Conservation (phyloP, 306 rosid species). For the Fragaria vesca region DNA sequence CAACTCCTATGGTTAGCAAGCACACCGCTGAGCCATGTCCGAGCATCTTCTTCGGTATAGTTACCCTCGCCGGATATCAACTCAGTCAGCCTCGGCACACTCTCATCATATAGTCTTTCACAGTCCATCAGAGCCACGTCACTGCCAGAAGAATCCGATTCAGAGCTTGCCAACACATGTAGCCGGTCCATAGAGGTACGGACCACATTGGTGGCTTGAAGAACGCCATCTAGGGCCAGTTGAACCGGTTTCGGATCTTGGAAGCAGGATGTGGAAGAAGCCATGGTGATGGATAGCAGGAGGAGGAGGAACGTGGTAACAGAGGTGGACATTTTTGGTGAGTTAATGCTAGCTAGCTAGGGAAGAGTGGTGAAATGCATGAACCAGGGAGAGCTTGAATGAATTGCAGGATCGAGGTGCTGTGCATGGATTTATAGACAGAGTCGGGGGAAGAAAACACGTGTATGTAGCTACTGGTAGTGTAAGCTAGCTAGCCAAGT, state of each 20-base stretch:
- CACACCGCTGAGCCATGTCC: conserved; percentile 51
- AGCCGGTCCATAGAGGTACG: conserved; percentile 9
- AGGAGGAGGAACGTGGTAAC: conserved; percentile 23
- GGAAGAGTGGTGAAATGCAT: conserved; percentile 24
- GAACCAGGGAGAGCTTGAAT: background rate
- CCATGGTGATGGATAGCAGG: conserved; percentile 19
- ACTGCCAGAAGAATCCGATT: background rate
- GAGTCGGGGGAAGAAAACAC: conserved; percentile 39
- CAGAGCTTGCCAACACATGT: background rate
- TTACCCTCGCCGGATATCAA: conserved; percentile 24
- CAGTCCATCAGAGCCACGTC: conserved; percentile 47
- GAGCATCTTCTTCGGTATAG: conserved; percentile 39
- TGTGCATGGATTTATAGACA: conserved; percentile 33
- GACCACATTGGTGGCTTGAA: conserved; percentile 37
- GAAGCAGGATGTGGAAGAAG: conserved; percentile 26
- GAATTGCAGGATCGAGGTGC: conserved; percentile 4
- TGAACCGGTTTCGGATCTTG: conserved; percentile 33
- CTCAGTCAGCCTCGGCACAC: conserved; percentile 37
- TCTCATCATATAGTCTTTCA: conserved; percentile 56
- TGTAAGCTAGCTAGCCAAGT: conserved; percentile 27
- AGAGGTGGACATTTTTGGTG: conserved; percentile 35
- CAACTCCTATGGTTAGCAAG: conserved; percentile 55
- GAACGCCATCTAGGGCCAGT: conserved; percentile 25
- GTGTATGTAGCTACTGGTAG: conserved; percentile 15
- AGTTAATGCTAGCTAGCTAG: background rate